phyloP scores from a whole-genome alignment of 148 eudicot species.

The Persicaria maculosa region DNA sequence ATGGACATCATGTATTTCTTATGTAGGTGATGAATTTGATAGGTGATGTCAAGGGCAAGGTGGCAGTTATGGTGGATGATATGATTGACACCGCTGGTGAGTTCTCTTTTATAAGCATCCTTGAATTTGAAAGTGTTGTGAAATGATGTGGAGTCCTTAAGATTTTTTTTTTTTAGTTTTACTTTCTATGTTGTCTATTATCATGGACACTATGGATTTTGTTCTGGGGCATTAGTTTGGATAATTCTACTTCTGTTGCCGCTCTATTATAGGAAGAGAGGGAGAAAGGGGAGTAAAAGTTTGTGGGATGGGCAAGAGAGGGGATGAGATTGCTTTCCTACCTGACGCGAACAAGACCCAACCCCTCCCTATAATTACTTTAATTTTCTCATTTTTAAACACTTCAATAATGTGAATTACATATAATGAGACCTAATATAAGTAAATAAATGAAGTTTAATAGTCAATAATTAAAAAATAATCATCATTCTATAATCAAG shows the following conservation, averaged over 20 bases:
- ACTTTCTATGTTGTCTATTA: not conserved
- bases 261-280: not conserved
- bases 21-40: conserved; percentile 90
- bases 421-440: no score
- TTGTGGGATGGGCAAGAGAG: not conserved
- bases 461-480: no score
- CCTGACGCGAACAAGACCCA: no score
- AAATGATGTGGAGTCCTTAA: not conserved
- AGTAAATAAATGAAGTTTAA: no score
- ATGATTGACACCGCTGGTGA: conserved; percentile 98
- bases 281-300: not conserved
- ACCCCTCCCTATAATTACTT: no score
- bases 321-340: not conserved
- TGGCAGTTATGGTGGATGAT: conserved; percentile 95
- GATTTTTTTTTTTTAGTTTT: not conserved
- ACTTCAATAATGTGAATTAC: no score
- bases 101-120: conserved; percentile 6
- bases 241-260: not conserved
- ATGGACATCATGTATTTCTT: not conserved
- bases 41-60: conserved; percentile 96
- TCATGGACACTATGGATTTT: not conserved
- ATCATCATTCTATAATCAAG: no score
- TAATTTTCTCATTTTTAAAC: no score
- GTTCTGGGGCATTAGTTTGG: not conserved
- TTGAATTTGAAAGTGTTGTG: not conserved